Conservation (phyloP, 2,329 filamentous ascomycete species). For the Xylariales sp. region DNA sequence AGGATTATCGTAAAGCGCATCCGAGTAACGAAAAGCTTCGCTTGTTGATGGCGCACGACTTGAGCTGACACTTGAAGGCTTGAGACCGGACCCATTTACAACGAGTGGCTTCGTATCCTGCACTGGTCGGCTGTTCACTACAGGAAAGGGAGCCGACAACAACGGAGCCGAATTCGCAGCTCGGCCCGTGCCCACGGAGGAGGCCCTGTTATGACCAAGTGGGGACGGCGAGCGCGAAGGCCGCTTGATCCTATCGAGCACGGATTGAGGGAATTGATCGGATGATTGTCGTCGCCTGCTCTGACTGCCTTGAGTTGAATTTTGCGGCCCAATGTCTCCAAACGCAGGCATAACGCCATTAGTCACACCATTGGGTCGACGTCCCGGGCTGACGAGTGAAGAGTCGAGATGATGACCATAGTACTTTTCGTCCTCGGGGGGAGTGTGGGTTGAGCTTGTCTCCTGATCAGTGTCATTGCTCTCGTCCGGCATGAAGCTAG, state of each 20-base stretch:
- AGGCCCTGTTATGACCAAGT: constrained; percentile 43
- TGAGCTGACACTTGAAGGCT: constrained; percentile 21
- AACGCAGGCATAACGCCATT: constrained; percentile 41
- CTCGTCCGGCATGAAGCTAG: constrained; percentile 54
- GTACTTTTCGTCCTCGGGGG: constrained; percentile 43
- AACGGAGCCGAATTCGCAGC: constrained; percentile 36
- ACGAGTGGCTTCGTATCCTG: constrained; percentile 33
- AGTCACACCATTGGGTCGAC: constrained; percentile 22
- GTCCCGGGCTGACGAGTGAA: constrained; percentile 17
- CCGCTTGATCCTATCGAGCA: constrained; percentile 49
- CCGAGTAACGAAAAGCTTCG: constrained; percentile 24
- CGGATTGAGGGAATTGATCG: constrained; percentile 49
- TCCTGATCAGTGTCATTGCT: constrained; percentile 40
- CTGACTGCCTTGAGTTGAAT: constrained; percentile 28
- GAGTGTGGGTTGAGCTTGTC: constrained; percentile 37
- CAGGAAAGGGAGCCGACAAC: constrained; percentile 34
- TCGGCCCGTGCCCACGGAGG: no score
- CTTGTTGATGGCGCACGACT: constrained; percentile 22
- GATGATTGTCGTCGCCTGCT: constrained; percentile 42
- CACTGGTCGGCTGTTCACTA: constrained; percentile 26
- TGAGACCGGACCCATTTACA: constrained; percentile 36
- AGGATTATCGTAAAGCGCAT: constrained; percentile 30
- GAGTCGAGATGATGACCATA: constrained; percentile 33
- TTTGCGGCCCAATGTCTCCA: constrained; percentile 38
- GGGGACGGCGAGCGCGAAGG: constrained; percentile 54